Conservation (phyloP, 208 protist genomes). For the Trypanosoma lewisi region DNA sequence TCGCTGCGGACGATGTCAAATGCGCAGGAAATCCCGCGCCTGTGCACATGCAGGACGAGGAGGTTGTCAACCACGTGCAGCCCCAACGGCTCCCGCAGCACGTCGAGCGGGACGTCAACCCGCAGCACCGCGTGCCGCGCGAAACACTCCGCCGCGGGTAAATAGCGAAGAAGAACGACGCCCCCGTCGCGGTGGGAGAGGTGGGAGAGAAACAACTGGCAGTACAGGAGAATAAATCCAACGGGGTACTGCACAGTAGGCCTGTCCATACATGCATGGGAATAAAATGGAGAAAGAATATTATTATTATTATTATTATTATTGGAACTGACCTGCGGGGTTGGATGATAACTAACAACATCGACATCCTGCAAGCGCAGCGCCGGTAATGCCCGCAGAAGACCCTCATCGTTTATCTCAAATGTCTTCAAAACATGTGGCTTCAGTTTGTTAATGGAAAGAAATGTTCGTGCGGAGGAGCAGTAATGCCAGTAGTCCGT, state of each 20-base stretch:
- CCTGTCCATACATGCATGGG: slow-evolving; percentile 26
- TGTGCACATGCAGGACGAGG: slow-evolving; percentile 39
- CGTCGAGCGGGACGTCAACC: slow-evolving; percentile 10
- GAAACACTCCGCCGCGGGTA: slow-evolving; percentile 19
- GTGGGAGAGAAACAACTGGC: slow-evolving; percentile 41
- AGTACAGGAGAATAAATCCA: slow-evolving; percentile 41
- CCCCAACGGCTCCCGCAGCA: slow-evolving; percentile 21
- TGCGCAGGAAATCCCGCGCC: slow-evolving; percentile 23
- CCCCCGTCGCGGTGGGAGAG: slow-evolving; percentile 19
- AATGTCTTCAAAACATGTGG: slow-evolving; percentile 50
- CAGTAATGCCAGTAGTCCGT: slow-evolving; percentile 47
- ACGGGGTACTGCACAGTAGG: slow-evolving; percentile 29
- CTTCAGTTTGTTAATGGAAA: slow-evolving; percentile 40
- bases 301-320: too few species aligned
- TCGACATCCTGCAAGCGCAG: slow-evolving; percentile 12
- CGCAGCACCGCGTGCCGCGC: slow-evolving; percentile 24
- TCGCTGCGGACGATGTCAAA: slow-evolving; percentile 38
- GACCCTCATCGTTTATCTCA: slow-evolving; percentile 20
- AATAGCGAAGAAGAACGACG: slow-evolving; percentile 28
- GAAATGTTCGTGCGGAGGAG: slow-evolving; percentile 21
- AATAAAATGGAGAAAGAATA: not conserved
- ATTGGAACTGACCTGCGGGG: too few species aligned
- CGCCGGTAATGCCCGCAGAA: slow-evolving; percentile 5
- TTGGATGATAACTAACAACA: too few species aligned
- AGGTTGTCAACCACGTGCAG: slow-evolving; percentile 57